Evolutionary conservation across 495 filamentous ascomycete genomes (phyloP).

Genomic region (Elasticomyces elasticus): DNA sequence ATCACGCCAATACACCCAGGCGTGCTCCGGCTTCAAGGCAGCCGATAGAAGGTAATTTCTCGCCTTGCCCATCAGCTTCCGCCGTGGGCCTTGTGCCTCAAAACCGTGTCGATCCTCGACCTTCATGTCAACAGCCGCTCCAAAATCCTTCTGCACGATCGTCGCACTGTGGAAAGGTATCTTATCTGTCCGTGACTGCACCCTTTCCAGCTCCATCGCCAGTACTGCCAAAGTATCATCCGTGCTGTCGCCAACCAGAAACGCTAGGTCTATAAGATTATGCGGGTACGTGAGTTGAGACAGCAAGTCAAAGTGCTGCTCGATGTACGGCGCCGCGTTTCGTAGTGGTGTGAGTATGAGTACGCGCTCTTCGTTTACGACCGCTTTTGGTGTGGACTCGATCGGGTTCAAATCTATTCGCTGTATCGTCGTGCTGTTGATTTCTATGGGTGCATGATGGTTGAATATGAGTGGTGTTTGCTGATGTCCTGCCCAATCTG

Average conservation of each 20-base stretch:
- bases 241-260: conserved; percentile 81
- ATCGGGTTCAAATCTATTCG: conserved; percentile 77
- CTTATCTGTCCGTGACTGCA: conserved; percentile 72
- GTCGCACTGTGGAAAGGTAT: conserved; percentile 71
- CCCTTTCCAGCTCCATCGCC: conserved; percentile 69
- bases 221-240: conserved; percentile 84
- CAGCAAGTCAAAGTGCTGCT: conserved; percentile 87
- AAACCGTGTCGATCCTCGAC: conserved; percentile 80
- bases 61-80: conserved; percentile 81
- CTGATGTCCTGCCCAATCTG: conserved; percentile 75
- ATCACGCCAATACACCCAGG: conserved; percentile 98
- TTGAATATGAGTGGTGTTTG: conserved; percentile 94
- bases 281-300: conserved; percentile 88
- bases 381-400: conserved; percentile 67
- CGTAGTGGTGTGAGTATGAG: conserved; percentile 89
- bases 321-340: conserved; percentile 72
- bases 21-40: conserved; percentile 82
- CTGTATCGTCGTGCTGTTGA: conserved; percentile 70
- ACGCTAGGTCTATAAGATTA: conserved; percentile 86
- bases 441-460: conserved; percentile 73
- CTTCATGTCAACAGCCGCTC: conserved; percentile 53
- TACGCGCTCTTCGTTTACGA: conserved; percentile 74
- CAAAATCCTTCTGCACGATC: conserved; percentile 87
- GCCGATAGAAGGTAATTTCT: conserved; percentile 84
- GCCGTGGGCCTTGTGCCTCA: conserved; percentile 75